phyloP scores from a whole-genome alignment of 257 asterid genomes.

The Echites panduratus region DNA sequence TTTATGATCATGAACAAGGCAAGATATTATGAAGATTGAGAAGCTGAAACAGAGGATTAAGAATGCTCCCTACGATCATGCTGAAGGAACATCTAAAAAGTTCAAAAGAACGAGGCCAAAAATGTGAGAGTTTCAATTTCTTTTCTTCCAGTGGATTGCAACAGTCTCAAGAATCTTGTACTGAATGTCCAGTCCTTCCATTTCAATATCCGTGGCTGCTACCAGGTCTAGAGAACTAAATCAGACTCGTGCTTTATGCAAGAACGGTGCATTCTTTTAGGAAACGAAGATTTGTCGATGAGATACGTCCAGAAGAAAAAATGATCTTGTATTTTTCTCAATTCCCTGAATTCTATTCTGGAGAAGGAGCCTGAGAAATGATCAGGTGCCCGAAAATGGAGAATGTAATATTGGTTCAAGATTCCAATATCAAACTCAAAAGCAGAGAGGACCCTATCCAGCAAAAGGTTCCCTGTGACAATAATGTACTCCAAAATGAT shows the following conservation, averaged over 20 bases:
- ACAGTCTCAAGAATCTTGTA: background rate
- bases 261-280: constrained; percentile 66
- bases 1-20: no score
- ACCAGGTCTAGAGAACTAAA: constrained; percentile 71
- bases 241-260: constrained; percentile 71
- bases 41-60: constrained; percentile 31
- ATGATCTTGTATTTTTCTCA: no score
- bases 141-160: background rate
- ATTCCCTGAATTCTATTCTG: background rate
- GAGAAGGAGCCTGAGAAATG: no score
- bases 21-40: constrained; percentile 7
- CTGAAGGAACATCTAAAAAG: constrained; percentile 38
- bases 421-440: no score
- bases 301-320: constrained; percentile 71
- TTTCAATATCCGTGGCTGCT: constrained; percentile 78
- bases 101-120: constrained; percentile 74
- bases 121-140: constrained; percentile 42
- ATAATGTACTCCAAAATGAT: no score
- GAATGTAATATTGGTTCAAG: no score
- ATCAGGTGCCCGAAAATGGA: no score
- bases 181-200: background rate
- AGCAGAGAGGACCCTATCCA: no score
- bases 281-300: constrained; percentile 62
- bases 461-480: no score
- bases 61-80: constrained; percentile 35